Evolutionary conservation across 2,329 filamentous ascomycete species (phyloP), one percentile per base, ranked within the genome.

Genomic region (Delphinella strobiligena): DNA sequence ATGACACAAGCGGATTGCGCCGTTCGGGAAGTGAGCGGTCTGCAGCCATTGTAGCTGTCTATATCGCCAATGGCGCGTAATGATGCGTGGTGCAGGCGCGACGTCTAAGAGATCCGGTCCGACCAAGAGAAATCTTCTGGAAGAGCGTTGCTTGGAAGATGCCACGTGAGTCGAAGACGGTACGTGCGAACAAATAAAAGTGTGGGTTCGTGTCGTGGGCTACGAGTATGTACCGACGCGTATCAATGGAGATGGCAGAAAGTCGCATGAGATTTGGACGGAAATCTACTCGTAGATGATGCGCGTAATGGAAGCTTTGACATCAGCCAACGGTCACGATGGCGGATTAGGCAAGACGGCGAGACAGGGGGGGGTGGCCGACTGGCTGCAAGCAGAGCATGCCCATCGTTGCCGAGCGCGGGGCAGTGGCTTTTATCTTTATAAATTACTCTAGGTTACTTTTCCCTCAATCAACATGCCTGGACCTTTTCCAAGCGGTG

Each of bases 1-100:
- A 60, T 40, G 60, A 68, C 60, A 85, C 72, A 46, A 82, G 67
- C 47, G 74, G 78, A 58, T 85, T 85, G 55, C 71, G 68, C 61
- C 67, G 67, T 51, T 64, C 61, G 24, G 80, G 80, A 47, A 85
- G 65, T 35, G 56, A 31, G 24, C 52, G 51, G 38, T 46, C 44
- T 24, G 40, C 14, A 27, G 45, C 43, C 49, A 51, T 52, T 17
- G 34, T 40, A 40, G 33, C 35, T 17, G 22, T 2, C 39, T 19
- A 19, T 5, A 27, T 34, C 39, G 34, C 33, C 33, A n/a, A n/a
- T n/a, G n/a, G n/a, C n/a, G n/a, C n/a, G n/a, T 11, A 11, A 12
- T 12, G 27, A n/a, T 17, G 12, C 32, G 22, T 19, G 38, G 32
- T 19, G 27, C 15, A 5, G 36, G 11, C 31, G 36, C 36, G 12